Evolutionary conservation across 805 yeast genomes (phyloP).

Genomic region (Sugiyamaella smithiae): DNA sequence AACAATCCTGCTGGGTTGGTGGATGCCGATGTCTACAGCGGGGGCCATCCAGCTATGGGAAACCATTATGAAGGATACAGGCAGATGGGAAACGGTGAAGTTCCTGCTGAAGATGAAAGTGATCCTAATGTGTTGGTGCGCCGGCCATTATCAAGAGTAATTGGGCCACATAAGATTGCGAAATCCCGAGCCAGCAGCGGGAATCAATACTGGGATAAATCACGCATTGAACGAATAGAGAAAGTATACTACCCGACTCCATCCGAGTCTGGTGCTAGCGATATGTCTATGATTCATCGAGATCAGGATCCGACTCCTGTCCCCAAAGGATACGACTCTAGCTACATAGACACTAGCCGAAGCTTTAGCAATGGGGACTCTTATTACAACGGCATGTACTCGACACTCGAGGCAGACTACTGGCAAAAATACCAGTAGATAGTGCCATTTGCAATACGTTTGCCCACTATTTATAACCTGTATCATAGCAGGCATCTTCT

Average conservation of each 20-base stretch:
- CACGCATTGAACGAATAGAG: conserved; percentile 11
- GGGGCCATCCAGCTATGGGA: neutral
- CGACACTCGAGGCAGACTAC: conserved; percentile 12
- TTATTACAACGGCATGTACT: neutral
- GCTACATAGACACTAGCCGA: neutral
- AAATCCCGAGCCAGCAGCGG: neutral
- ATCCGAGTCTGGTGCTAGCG: conserved; percentile 25
- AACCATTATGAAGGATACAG: no score
- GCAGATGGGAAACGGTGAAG: neutral
- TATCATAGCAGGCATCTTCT: neutral
- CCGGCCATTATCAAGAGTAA: neutral
- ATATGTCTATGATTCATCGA: conserved; percentile 2
- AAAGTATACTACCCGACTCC: conserved; percentile 22
- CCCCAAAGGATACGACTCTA: neutral
- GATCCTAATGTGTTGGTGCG: neutral
- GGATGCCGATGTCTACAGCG: neutral
- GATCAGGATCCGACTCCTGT: neutral
- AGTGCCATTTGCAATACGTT: neutral
- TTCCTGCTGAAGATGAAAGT: neutral
- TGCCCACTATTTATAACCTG: neutral
- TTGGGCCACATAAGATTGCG: neutral
- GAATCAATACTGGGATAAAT: conserved; percentile 3
- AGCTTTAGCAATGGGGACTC: neutral
- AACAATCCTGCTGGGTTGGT: neutral
- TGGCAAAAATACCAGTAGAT: conserved; percentile 9